Conservation (phyloP, 2,329 filamentous ascomycete species). For the Emergomyces africanus region DNA sequence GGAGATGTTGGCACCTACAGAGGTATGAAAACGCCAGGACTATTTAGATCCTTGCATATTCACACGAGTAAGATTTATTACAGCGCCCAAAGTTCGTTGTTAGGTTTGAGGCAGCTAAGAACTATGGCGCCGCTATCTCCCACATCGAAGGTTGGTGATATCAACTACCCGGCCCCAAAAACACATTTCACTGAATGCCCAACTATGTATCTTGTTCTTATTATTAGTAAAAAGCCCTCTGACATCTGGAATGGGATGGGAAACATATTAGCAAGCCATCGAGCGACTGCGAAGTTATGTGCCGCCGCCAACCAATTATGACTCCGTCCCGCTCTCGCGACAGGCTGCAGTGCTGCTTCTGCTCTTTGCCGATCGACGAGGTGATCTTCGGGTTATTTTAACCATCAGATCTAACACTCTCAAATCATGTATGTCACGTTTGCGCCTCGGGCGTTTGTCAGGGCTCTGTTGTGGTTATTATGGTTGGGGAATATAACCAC, state of each 20-base stretch:
- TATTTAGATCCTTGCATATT: not conserved
- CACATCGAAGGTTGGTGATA: constrained; percentile 11
- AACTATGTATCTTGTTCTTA: not conserved
- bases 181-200: not conserved
- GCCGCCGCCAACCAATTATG: constrained; percentile 46
- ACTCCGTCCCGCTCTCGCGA: constrained; percentile 45
- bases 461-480: not conserved
- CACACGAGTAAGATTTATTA: not conserved
- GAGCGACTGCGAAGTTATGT: constrained; percentile 43
- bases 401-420: constrained; percentile 49
- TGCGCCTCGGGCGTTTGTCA: not conserved
- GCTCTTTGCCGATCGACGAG: constrained; percentile 70
- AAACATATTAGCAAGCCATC: constrained; percentile 34
- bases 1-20: not conserved
- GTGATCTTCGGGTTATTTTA: constrained; percentile 58
- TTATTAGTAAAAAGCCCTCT: not conserved
- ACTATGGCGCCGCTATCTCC: constrained; percentile 14
- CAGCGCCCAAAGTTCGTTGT: not conserved
- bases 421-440: constrained; percentile 37
- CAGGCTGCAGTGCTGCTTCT: constrained; percentile 80
- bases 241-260: not conserved
- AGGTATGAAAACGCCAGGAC: not conserved
- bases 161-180: not conserved
- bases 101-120: constrained; percentile 4
- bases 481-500: not conserved